These are phyloP conservation scores for Daldinia childiae DNA, from an alignment of 495 filamentous ascomycete species.

Conservation along the genomic window DNA sequence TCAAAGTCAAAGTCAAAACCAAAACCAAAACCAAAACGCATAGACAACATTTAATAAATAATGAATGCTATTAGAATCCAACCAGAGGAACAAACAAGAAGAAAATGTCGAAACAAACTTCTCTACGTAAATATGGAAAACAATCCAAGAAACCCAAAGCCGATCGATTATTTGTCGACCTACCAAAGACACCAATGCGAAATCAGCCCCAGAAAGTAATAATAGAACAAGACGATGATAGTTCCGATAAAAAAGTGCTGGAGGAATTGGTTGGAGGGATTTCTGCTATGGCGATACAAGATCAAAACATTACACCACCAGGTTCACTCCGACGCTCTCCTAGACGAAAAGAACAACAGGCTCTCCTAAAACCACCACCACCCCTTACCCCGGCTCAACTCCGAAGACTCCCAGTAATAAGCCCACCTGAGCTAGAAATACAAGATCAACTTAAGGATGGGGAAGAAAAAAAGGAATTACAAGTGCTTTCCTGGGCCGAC, in stretches of 20 bases:
- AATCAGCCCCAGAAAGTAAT: slow-evolving; percentile 8
- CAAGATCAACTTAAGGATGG: slow-evolving; percentile 6
- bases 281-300: slow-evolving; percentile 34
- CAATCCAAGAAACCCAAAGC: slow-evolving; percentile 48
- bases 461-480: slow-evolving; percentile 36
- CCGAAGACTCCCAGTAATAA: slow-evolving; percentile 8
- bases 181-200: slow-evolving; percentile 51
- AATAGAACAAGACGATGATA: not conserved
- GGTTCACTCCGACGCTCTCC: slow-evolving; percentile 24
- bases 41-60: slow-evolving; percentile 17
- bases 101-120: slow-evolving; percentile 46
- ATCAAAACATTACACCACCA: slow-evolving; percentile 23
- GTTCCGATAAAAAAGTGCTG: not conserved
- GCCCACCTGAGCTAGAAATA: not conserved
- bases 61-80: slow-evolving; percentile 6
- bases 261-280: slow-evolving; percentile 26
- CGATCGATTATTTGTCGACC: slow-evolving; percentile 54
- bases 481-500: slow-evolving; percentile 60
- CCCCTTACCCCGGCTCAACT: slow-evolving; percentile 13
- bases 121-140: slow-evolving; percentile 57
- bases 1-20: slow-evolving; percentile 7
- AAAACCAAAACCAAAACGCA: slow-evolving; percentile 15
- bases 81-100: not conserved
- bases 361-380: slow-evolving; percentile 21
- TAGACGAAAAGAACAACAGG: slow-evolving; percentile 33